These are phyloP conservation scores for Boletales sp. DNA, from an alignment of 768 basidiomycete genomes.

Conservation along the genomic window DNA sequence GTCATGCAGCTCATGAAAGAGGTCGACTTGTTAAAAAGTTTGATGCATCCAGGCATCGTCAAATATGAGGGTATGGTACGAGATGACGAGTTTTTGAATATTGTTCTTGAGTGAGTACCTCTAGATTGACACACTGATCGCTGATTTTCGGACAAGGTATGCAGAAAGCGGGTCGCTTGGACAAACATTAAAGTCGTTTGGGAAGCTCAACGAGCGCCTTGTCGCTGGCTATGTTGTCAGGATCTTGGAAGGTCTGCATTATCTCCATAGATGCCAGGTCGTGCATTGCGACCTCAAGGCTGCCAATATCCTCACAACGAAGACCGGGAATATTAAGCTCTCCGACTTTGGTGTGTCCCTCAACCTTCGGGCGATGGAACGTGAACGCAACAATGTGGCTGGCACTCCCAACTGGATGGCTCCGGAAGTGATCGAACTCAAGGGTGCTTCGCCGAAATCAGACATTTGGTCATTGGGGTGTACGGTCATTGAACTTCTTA, in stretches of 20 bases:
- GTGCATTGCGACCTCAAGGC: slow-evolving; percentile 99
- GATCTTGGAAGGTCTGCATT: slow-evolving; percentile 93
- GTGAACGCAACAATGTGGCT: slow-evolving; percentile 79
- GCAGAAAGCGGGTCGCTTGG: slow-evolving; percentile 96
- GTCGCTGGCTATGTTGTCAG: slow-evolving; percentile 94
- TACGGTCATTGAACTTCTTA: slow-evolving; percentile 91
- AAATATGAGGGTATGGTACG: slow-evolving; percentile 96
- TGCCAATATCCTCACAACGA: slow-evolving; percentile 97
- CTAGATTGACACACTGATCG: not conserved
- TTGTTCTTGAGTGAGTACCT: slow-evolving; percentile 81
- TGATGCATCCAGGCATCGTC: slow-evolving; percentile 94
- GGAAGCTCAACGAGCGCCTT: slow-evolving; percentile 87
- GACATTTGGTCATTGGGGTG: slow-evolving; percentile 97
- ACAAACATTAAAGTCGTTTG: slow-evolving; percentile 90
- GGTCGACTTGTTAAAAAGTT: slow-evolving; percentile 86
- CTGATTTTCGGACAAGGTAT: slow-evolving; percentile 52
- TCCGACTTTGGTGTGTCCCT: slow-evolving; percentile 98
- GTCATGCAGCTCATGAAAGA: slow-evolving; percentile 90
- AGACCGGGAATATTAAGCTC: slow-evolving; percentile 95
- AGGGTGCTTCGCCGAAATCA: slow-evolving; percentile 88
- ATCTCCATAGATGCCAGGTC: slow-evolving; percentile 85
- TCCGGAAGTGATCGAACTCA: slow-evolving; percentile 93
- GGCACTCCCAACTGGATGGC: slow-evolving; percentile 99
- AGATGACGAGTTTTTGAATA: slow-evolving; percentile 84
- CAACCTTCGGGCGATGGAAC: slow-evolving; percentile 87